These are phyloP conservation scores for Globisporangium canariense DNA, from an alignment of 352 stramenopile species.

Conservation along the genomic window DNA sequence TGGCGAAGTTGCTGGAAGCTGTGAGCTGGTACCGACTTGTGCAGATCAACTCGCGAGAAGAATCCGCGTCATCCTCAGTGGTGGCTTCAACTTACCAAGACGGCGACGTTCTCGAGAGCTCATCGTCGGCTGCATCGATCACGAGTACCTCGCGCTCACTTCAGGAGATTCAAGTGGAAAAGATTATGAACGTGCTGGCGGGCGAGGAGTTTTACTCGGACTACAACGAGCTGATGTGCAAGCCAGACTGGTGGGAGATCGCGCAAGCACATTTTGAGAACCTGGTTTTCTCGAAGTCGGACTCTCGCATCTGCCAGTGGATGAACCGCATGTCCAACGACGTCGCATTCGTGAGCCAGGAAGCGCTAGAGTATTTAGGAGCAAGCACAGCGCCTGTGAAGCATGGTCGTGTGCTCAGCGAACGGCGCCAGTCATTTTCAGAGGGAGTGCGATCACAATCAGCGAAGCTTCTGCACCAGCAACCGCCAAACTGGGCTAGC, in stretches of 20 bases:
- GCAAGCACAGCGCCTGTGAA: background rate
- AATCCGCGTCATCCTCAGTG: slow-evolving; percentile 54
- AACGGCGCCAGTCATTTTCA: slow-evolving; percentile 12
- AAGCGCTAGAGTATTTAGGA: slow-evolving; percentile 49
- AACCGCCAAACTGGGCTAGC: slow-evolving; percentile 45
- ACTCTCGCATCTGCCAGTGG: slow-evolving; percentile 71
- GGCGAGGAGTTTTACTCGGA: slow-evolving; percentile 84
- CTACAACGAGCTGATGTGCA: slow-evolving; percentile 77
- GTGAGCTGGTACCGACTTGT: slow-evolving; percentile 84
- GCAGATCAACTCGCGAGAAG: slow-evolving; percentile 70
- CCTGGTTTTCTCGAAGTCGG: slow-evolving; percentile 64
- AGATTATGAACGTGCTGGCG: slow-evolving; percentile 69
- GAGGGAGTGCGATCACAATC: slow-evolving; percentile 8
- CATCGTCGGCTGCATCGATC: slow-evolving; percentile 20
- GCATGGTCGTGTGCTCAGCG: slow-evolving; percentile 1
- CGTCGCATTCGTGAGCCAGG: slow-evolving; percentile 48
- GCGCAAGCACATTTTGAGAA: slow-evolving; percentile 87
- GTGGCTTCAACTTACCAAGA: slow-evolving; percentile 18
- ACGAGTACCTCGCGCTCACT: slow-evolving; percentile 30
- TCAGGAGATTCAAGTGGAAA: slow-evolving; percentile 68
- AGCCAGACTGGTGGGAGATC: slow-evolving; percentile 78
- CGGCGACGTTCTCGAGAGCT: slow-evolving; percentile 1
- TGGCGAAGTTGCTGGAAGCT: slow-evolving; percentile 72
- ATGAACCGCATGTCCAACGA: slow-evolving; percentile 65
- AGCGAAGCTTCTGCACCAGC: slow-evolving; percentile 8